Evolutionary conservation across 2,329 filamentous ascomycete species (phyloP).

Genomic region (Talaromyces sp.): DNA sequence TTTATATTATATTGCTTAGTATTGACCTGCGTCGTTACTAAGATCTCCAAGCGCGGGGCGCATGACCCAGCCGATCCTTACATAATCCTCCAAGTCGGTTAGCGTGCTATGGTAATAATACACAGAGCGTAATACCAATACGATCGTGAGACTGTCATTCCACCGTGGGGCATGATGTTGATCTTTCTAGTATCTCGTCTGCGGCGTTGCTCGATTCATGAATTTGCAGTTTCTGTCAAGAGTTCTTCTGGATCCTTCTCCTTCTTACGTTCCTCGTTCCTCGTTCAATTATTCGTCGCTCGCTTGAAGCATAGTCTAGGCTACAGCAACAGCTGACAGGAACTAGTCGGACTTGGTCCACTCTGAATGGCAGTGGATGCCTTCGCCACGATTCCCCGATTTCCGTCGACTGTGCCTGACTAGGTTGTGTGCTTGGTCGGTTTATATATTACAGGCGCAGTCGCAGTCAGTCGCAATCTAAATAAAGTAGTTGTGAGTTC

Average conservation of each 20-base stretch:
- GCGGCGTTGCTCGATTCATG: background rate
- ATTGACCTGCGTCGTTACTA: background rate
- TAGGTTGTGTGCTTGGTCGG: background rate
- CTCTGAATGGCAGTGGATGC: background rate
- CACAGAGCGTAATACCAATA: background rate
- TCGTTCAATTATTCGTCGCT: background rate
- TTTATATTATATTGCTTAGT: background rate
- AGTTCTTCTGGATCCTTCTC: background rate
- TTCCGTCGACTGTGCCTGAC: background rate
- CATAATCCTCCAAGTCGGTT: background rate
- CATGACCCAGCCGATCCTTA: background rate
- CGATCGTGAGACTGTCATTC: background rate
- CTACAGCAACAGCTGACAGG: background rate
- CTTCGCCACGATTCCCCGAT: slow-evolving; percentile 2
- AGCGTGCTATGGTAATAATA: background rate
- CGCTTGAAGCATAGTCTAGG: background rate
- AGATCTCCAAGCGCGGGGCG: background rate
- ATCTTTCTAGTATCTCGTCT: background rate
- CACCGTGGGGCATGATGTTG: slow-evolving; percentile 3
- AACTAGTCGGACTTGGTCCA: background rate
- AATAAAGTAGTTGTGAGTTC: background rate
- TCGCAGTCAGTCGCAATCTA: background rate
- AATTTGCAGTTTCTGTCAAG: background rate
- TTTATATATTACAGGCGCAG: slow-evolving; percentile 1
- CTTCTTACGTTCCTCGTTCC: background rate